These are phyloP conservation scores for Periconia macrospinosa DNA, from an alignment of 2,329 filamentous ascomycete genomes.

Conservation along the genomic window DNA sequence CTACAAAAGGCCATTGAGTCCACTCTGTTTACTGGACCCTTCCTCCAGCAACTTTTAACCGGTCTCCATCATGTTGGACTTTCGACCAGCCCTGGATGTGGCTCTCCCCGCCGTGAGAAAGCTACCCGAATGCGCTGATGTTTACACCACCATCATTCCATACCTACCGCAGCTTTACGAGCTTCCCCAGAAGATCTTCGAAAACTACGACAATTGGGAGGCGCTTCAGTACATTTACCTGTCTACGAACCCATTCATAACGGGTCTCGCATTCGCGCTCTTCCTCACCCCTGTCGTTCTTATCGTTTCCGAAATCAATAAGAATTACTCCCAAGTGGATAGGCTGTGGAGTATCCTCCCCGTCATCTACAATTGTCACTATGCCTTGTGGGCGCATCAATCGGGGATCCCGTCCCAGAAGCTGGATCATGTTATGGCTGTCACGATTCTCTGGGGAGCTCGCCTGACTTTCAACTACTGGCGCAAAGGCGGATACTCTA, in stretches of 20 bases:
- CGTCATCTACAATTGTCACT: conserved; percentile 83
- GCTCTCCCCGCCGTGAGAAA: conserved; percentile 71
- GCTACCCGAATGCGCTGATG: conserved; percentile 76
- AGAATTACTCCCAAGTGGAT: conserved; percentile 97
- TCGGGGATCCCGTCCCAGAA: conserved; percentile 70
- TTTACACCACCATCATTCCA: conserved; percentile 71
- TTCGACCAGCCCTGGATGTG: conserved; percentile 23
- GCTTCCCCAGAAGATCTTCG: conserved; percentile 51
- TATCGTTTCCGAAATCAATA: conserved; percentile 78
- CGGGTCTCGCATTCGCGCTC: conserved; percentile 71
- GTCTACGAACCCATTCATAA: conserved; percentile 82
- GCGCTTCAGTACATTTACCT: conserved; percentile 73
- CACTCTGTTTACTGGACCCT: background rate
- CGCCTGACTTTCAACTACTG: conserved; percentile 96
- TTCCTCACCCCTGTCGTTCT: conserved; percentile 73
- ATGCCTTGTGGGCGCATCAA: conserved; percentile 77
- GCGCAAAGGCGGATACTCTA: conserved; percentile 86
- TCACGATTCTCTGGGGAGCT: conserved; percentile 79
- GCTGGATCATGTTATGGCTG: conserved; percentile 71
- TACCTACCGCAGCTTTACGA: conserved; percentile 68
- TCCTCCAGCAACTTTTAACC: background rate
- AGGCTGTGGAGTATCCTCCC: conserved; percentile 89
- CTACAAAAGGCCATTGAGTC: background rate
- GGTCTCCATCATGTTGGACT: conserved; percentile 47
- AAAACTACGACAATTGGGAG: conserved; percentile 61